A percentile compares a stretch with the other conserved stretches of the same genome.
phyloP scores from a whole-genome alignment of 2,329 filamentous ascomycete genomes.

The Chaetomiaceae sp. region DNA sequence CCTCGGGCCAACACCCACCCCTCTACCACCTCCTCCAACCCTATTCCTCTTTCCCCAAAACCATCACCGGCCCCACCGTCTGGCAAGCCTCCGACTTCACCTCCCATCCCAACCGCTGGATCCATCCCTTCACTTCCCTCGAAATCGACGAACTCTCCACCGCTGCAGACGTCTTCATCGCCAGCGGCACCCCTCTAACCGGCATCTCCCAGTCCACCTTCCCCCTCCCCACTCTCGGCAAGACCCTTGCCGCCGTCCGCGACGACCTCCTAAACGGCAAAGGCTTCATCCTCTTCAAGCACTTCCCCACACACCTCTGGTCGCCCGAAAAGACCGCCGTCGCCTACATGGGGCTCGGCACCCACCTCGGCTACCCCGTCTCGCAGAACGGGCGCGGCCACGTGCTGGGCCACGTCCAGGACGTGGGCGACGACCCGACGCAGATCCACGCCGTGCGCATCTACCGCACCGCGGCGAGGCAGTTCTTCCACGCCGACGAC shows the following conservation, averaged over 20 bases:
- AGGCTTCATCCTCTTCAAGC: conserved; percentile 86
- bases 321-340: conserved; percentile 73
- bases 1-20: conserved; percentile 67
- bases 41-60: conserved; percentile 65
- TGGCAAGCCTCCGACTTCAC: conserved; percentile 66
- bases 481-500: conserved; percentile 85
- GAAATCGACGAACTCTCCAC: conserved; percentile 64
- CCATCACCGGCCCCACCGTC: conserved; percentile 67
- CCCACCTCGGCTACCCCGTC: conserved; percentile 82
- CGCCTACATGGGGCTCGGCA: conserved; percentile 86
- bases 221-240: conserved; percentile 39
- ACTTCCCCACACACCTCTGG: conserved; percentile 74
- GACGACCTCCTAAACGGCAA: conserved; percentile 66
- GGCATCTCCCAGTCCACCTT: conserved; percentile 55
- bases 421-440: conserved; percentile 73
- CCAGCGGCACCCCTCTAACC: conserved; percentile 60
- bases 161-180: conserved; percentile 66
- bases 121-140: conserved; percentile 61
- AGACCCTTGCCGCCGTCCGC: conserved; percentile 35
- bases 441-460: conserved; percentile 86
- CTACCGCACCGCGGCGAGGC: conserved; percentile 79
- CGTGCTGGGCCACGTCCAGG: conserved; percentile 85
- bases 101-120: conserved; percentile 64
- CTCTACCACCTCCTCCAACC: conserved; percentile 60
- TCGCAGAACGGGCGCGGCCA: conserved; percentile 82